phyloP scores from a whole-genome alignment of 768 basidiomycete species.

The Clavulina sp. region DNA sequence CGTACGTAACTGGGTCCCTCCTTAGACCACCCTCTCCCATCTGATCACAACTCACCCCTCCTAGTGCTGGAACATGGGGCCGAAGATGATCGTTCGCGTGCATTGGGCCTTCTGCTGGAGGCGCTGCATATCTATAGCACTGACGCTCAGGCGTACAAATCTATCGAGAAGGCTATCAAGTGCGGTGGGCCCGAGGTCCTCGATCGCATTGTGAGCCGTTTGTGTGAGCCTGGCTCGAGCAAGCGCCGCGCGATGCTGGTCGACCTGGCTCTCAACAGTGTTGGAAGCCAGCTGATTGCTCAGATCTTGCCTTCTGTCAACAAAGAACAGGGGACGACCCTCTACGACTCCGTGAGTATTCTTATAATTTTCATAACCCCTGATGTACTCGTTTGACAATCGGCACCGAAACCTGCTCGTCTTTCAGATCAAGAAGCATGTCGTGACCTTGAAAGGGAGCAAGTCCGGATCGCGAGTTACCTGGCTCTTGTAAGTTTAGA shows the following conservation, averaged over 20 bases:
- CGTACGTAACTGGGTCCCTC: slow-evolving; percentile 1
- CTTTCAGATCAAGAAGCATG: slow-evolving; percentile 62
- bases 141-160: slow-evolving; percentile 77
- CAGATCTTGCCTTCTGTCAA: slow-evolving; percentile 67
- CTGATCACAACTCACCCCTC: neutral
- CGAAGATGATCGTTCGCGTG: slow-evolving; percentile 50
- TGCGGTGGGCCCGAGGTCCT: slow-evolving; percentile 65
- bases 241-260: slow-evolving; percentile 73
- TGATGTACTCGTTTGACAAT: neutral
- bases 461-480: slow-evolving; percentile 86
- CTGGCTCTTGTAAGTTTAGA: slow-evolving; percentile 56
- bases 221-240: slow-evolving; percentile 67
- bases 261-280: slow-evolving; percentile 65
- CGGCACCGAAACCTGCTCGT: too few species aligned
- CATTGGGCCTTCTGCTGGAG: slow-evolving; percentile 57
- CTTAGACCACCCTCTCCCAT: neutral
- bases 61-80: slow-evolving; percentile 76
- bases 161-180: slow-evolving; percentile 70
- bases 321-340: slow-evolving; percentile 64
- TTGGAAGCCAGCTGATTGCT: slow-evolving; percentile 73
- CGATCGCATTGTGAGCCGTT: slow-evolving; percentile 54
- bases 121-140: slow-evolving; percentile 68
- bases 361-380: neutral
- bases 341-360: slow-evolving; percentile 46
- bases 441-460: slow-evolving; percentile 77